phyloP scores from a whole-genome alignment of 2,329 filamentous ascomycete genomes.

The Botrytis sinoallii region DNA sequence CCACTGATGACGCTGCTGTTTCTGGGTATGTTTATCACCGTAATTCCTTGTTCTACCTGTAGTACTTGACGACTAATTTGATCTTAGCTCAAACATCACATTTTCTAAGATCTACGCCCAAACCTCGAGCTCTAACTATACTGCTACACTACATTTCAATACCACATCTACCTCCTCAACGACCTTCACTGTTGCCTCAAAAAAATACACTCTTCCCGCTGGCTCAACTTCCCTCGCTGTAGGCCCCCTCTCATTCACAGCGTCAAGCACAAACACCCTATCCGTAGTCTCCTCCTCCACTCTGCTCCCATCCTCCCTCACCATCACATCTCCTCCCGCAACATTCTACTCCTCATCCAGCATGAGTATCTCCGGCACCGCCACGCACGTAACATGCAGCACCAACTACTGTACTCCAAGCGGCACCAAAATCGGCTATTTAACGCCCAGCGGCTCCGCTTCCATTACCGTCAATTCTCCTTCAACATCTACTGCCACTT shows the following conservation, averaged over 20 bases:
- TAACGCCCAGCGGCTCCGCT: conserved; percentile 24
- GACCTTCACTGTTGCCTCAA: conserved; percentile 24
- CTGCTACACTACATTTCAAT: conserved; percentile 23
- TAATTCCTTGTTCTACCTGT: neutral
- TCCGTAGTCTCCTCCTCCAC: conserved; percentile 22
- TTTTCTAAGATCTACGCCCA: conserved; percentile 28
- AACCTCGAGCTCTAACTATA: conserved; percentile 29
- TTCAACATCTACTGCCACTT: neutral
- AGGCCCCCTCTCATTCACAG: conserved; percentile 23
- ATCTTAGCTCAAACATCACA: conserved; percentile 22
- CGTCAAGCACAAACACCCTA: conserved; percentile 26
- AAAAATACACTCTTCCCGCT: conserved; percentile 20
- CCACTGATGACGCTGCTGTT: conserved; percentile 19
- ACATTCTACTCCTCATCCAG: conserved; percentile 49
- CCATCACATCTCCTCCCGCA: conserved; percentile 21
- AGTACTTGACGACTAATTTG: conserved; percentile 1
- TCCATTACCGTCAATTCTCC: conserved; percentile 21
- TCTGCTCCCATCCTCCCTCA: conserved; percentile 14
- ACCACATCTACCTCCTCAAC: conserved; percentile 3
- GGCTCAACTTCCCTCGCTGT: conserved; percentile 16
- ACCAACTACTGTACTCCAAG: conserved; percentile 28
- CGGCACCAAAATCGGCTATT: conserved; percentile 29
- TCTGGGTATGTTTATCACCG: conserved; percentile 22
- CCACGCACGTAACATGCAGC: conserved; percentile 23
- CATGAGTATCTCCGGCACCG: conserved; percentile 51